Evolutionary conservation across 108 stramenopile genomes (phyloP), one percentile per base, ranked within the genome.

Genomic region (Conticribra guillardii): DNA sequence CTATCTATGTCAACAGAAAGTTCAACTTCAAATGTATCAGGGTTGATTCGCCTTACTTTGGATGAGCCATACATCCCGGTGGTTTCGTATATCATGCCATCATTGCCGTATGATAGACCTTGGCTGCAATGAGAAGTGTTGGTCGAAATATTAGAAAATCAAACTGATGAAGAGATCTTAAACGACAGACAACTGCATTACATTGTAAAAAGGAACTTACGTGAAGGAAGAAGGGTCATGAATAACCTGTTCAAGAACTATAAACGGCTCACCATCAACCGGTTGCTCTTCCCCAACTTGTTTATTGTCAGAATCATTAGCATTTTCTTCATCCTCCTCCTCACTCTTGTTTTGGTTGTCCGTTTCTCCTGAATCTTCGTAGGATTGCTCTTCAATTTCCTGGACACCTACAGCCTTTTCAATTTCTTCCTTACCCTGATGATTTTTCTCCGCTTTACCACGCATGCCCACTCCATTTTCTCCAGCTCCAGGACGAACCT

Each of bases 21-120:
- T 17, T 87, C 50, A 4, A 84, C 85, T 17, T 88, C 60, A 19
- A 82, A 89, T 11, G 84, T 92, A 4, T 69, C 51, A 9, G 85
- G 80, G 60, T 95, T 83, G 49, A 95, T 78, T 41, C 77, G 78
- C 21, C 85, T 75, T 1, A 95, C 70, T 27, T 73, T 81, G 8
- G 91, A 92, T 49, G 80, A 48, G 3, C 85, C 84, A 66, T 87
- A 83, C 11, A 89, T 55, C 9, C 94, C 94, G 47, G 81, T 80
- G 3, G 86, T 84, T 81, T 95, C 91, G 66, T 75, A 91, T 19
- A 95, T 74, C 18, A 30, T 67, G 2, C 86, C 89, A 64, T 85
- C 71, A 17, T 66, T 66, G 46, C 73, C 69, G 71, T 84, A 94
- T 0, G 90, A 88, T n/a, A 94, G 58, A 32, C 93, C 93, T 87